Evolutionary conservation across 2,329 filamentous ascomycete species (phyloP).

Genomic region (Curvularia lunata): DNA sequence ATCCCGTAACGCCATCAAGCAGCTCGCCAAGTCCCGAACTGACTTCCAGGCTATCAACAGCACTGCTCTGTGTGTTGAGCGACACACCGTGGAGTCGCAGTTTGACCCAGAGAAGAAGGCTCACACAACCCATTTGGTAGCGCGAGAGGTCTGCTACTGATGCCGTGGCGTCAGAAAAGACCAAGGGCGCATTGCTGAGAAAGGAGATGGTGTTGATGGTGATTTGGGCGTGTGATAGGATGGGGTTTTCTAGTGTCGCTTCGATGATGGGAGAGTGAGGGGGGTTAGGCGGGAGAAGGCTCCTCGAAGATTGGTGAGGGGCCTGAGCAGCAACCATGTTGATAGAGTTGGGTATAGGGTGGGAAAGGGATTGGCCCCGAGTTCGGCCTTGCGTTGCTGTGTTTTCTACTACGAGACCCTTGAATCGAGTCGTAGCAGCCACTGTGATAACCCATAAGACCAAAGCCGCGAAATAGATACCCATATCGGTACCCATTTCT

Average conservation of each 20-base stretch:
- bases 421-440: slow-evolving; percentile 30
- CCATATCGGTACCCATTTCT: slow-evolving; percentile 43
- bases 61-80: slow-evolving; percentile 23
- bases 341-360: slow-evolving; percentile 12
- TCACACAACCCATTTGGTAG: slow-evolving; percentile 39
- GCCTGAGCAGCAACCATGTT: slow-evolving; percentile 5
- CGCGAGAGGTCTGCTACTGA: slow-evolving; percentile 29
- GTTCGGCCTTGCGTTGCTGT: slow-evolving; percentile 9
- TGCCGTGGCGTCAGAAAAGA: slow-evolving; percentile 22
- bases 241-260: slow-evolving; percentile 15
- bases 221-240: slow-evolving; percentile 24
- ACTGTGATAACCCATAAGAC: slow-evolving; percentile 47
- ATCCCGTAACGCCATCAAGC: slow-evolving; percentile 34
- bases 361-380: slow-evolving; percentile 24
- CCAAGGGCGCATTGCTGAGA: slow-evolving; percentile 29
- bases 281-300: slow-evolving; percentile 4
- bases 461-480: slow-evolving; percentile 45
- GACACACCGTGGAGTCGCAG: slow-evolving; percentile 33
- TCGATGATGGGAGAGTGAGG: slow-evolving; percentile 24
- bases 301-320: not conserved
- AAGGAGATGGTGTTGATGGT: slow-evolving; percentile 36
- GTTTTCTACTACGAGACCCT: slow-evolving; percentile 13
- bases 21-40: slow-evolving; percentile 36
- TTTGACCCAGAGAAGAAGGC: slow-evolving; percentile 44
- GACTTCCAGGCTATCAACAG: slow-evolving; percentile 13